Evolutionary conservation across 495 filamentous ascomycete genomes (phyloP).

Genomic region (Aeminium ludgeri): DNA sequence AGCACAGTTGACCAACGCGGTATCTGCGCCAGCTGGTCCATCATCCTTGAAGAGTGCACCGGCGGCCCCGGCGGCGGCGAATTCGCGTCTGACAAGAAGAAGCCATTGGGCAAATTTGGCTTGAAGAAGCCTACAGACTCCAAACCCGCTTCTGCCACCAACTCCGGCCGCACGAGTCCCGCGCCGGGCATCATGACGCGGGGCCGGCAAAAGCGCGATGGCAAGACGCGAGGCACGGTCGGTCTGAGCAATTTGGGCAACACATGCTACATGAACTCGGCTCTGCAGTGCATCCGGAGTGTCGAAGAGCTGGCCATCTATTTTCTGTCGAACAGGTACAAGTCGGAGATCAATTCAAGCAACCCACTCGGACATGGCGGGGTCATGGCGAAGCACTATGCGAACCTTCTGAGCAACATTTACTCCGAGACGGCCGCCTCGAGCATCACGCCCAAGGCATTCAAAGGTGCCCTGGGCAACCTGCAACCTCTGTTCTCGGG

Average conservation of each 20-base stretch:
- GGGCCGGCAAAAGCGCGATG: conserved; percentile 47
- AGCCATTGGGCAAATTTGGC: not conserved
- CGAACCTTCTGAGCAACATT: conserved; percentile 51
- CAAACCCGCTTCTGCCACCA: conserved; percentile 13
- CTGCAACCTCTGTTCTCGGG: conserved; percentile 76
- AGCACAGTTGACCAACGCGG: conserved; percentile 46
- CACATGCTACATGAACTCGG: conserved; percentile 98
- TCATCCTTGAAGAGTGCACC: conserved; percentile 67
- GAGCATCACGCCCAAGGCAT: conserved; percentile 53
- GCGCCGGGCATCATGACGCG: conserved; percentile 40
- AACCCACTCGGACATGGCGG: conserved; percentile 78
- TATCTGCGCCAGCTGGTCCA: conserved; percentile 46
- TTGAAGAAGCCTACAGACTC: conserved; percentile 7
- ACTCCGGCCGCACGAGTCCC: conserved; percentile 50
- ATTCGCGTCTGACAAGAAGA: conserved; percentile 42
- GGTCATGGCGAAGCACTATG: conserved; percentile 66
- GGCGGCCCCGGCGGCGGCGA: conserved; percentile 35
- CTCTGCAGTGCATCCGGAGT: conserved; percentile 78
- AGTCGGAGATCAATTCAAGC: conserved; percentile 59
- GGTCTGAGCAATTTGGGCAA: conserved; percentile 86
- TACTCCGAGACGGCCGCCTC: conserved; percentile 43
- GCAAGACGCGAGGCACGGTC: conserved; percentile 51
- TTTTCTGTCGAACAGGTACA: conserved; percentile 59
- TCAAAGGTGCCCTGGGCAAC: conserved; percentile 66
- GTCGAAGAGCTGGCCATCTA: conserved; percentile 85